Evolutionary conservation across 768 basidiomycete species (phyloP), one percentile per base, ranked within the genome.

Genomic region (Serendipita vermifera): DNA sequence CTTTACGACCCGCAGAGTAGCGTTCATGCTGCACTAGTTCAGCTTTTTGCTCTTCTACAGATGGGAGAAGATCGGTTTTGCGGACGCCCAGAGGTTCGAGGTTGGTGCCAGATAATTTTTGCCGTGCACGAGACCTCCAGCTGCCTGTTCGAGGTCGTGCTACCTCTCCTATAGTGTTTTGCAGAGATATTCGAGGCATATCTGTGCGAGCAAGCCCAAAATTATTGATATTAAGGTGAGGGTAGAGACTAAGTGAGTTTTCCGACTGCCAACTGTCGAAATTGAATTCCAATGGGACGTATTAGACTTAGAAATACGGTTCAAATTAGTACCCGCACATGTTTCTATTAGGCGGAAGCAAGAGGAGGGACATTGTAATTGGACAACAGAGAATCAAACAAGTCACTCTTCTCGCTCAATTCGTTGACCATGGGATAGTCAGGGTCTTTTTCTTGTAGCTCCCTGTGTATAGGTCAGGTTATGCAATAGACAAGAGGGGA

Each of bases 401-500:
- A 63, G 1, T 71, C 72, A 1, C 77, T 75, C 69, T 85, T 87
- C 46, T 72, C 66, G 17, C 68, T 63, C n/a, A 87, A 67, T 59
- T 87, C 83, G 6, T 67, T 61, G 13, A 84, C 82, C 58, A 85
- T 65, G n/a, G 85, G 84, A 69, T 89, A 83, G 3, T 71, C 67
- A 5, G 86, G 80, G 60, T 83, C 73, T 59, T 79, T 71, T n/a
- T 68, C 71, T 9, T 66, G 66, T 54, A 78, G 60, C 55, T 69
- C 72, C 56, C 77, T 78, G 55, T 20, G 48, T 41, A 59, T 15
- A n/a, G 39, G 33, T 26, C 17, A 59, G 33, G 41, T n/a, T 1
- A 46, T 57, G 13, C 15, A 26, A 14, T 58, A 57, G 54, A 48
- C 54, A 29, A 33, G 13, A 55, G 35, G 46, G 55, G 56, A 36